Evolutionary conservation across 2,329 filamentous ascomycete genomes (phyloP), one percentile per base, ranked within the genome.

Genomic region (Aspergillus unguis): DNA sequence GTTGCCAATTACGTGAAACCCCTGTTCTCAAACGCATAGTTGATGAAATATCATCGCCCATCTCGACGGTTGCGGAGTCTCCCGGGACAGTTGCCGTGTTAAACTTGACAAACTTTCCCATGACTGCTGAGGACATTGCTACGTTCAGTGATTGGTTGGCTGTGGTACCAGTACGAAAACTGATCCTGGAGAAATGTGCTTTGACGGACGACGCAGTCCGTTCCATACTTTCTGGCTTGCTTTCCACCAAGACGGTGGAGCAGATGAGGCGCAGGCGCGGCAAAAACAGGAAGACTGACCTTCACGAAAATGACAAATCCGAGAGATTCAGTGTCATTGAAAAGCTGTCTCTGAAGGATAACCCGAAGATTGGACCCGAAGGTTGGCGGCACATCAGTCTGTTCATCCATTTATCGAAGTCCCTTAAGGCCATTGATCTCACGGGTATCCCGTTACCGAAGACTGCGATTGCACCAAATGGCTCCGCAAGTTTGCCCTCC

Each of bases 141-240:
- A 96, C 94, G 0, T 79, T 99, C 2, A 90, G 92, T 45, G 94
- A 99, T 68, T 99, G 92, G 78, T 79, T 99, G 37, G 92, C 94
- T 4, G 85, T 99, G 5, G 92, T 97, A 0, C 92, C 94, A 0
- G 86, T 97, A 2, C 87, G 88, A 60, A 90, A 95, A 64, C 74
- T 99, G 0, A 79, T 95, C 5, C 74, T 97, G 50, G 92, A 96
- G 64, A 90, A 95, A 66, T 92, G 90, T 55, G 88, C 90, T 5
- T 74, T 99, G 35, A 89, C 82, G 1, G 92, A 97, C 63, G 91
- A 95, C 68, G 90, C 90, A 3, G 77, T 96, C 5, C 83, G 94
- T 17, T 87, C 95, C 17, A 84, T 97, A 38, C 80, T 99, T 7
- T 90, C 92, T 1, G 92, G 90, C 3, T 77, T 99, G 1, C 76